Evolutionary conservation across 2,329 filamentous ascomycete genomes (phyloP).

Genomic region (Raffaelea albimanens): DNA sequence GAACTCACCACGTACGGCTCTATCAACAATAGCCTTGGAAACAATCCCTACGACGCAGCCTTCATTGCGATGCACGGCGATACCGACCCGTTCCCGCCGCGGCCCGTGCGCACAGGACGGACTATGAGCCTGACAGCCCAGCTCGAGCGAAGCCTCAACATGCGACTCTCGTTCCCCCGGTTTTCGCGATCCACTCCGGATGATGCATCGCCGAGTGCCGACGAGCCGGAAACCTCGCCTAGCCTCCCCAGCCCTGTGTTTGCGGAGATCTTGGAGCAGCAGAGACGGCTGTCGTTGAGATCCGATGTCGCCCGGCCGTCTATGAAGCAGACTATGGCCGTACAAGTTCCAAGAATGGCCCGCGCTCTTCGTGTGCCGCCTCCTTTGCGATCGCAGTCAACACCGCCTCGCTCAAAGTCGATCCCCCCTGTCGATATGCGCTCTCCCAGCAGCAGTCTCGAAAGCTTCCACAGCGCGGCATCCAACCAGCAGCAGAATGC

Average conservation of each 20-base stretch:
- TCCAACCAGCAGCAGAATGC: neutral
- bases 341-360: constrained; percentile 27
- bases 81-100: neutral
- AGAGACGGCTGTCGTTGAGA: constrained; percentile 9
- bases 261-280: constrained; percentile 15
- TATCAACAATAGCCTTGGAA: constrained; percentile 16
- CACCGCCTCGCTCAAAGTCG: constrained; percentile 20
- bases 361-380: constrained; percentile 23
- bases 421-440: constrained; percentile 13
- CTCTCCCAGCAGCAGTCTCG: constrained; percentile 17
- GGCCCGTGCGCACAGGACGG: constrained; percentile 9
- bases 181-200: neutral
- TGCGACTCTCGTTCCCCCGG: constrained; percentile 1
- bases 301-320: constrained; percentile 13
- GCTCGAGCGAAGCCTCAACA: constrained; percentile 16
- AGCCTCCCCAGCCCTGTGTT: constrained; percentile 19
- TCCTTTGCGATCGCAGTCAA: constrained; percentile 26
- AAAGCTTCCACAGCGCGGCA: constrained; percentile 15
- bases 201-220: neutral
- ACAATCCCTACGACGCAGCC: constrained; percentile 19
- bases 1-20: constrained; percentile 14
- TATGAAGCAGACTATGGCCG: constrained; percentile 31
- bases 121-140: constrained; percentile 22
- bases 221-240: constrained; percentile 4
- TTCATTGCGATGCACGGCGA: constrained; percentile 10